Conservation (phyloP, 345 rosid genomes). For the Salix udensis region DNA sequence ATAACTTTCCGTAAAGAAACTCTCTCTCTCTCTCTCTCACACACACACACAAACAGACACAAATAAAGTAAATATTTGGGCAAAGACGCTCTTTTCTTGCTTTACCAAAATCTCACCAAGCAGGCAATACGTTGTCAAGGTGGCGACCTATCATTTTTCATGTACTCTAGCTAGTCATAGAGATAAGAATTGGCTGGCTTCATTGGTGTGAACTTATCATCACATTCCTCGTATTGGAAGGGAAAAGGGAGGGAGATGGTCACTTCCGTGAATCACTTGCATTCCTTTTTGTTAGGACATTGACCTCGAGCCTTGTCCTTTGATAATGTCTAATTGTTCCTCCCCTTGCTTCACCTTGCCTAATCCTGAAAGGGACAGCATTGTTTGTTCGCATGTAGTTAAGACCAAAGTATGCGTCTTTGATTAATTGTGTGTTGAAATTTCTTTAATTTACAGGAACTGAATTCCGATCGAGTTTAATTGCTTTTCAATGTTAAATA, state of each 20-base stretch:
- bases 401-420: neutral
- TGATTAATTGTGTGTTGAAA: neutral
- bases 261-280: conserved; percentile 22
- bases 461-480: neutral
- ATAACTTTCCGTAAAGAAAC: conserved; percentile 57
- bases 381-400: neutral
- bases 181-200: neutral
- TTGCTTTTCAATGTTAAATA: neutral
- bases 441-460: neutral
- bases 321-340: neutral
- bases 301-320: conserved; percentile 16
- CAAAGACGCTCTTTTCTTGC: neutral
- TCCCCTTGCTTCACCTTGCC: conserved; percentile 6
- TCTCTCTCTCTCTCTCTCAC: conserved; percentile 18
- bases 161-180: neutral
- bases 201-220: neutral
- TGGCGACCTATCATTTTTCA: conserved; percentile 14
- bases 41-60: conserved; percentile 20
- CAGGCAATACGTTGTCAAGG: conserved; percentile 4
- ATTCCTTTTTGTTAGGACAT: conserved; percentile 7
- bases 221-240: neutral
- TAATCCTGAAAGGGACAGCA: conserved; percentile 25
- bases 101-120: neutral
- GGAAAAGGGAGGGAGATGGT: neutral
- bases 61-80: neutral